phyloP scores from a whole-genome alignment of 495 filamentous ascomycete genomes.

The Aspergillus conjunctus region DNA sequence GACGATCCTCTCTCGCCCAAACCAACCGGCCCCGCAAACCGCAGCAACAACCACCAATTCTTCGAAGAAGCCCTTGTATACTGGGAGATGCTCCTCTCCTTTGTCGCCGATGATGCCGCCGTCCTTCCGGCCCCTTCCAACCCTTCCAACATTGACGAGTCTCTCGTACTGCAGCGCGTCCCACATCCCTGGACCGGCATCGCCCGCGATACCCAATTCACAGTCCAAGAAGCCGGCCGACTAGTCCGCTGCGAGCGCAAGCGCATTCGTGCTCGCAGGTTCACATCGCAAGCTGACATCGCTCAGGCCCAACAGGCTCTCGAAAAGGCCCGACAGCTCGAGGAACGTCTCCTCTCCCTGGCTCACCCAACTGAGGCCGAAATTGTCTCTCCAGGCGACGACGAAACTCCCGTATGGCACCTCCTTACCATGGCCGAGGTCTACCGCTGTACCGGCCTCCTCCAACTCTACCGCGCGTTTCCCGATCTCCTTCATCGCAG shows the following conservation, averaged over 20 bases:
- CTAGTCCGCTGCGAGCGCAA: constrained; percentile 54
- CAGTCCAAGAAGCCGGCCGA: constrained; percentile 57
- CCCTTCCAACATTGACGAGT: constrained; percentile 26
- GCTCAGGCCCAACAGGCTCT: constrained; percentile 46
- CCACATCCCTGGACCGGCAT: constrained; percentile 64
- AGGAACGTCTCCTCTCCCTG: constrained; percentile 53
- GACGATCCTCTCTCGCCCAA: constrained; percentile 34
- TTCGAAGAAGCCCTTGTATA: constrained; percentile 61
- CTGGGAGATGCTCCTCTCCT: constrained; percentile 63
- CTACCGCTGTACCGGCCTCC: constrained; percentile 55
- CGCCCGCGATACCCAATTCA: constrained; percentile 54
- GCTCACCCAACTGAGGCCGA: constrained; percentile 52
- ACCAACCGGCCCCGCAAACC: constrained; percentile 11
- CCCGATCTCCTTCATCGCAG: constrained; percentile 52
- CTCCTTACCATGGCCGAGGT: constrained; percentile 60
- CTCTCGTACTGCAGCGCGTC: constrained; percentile 43
- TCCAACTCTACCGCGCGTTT: constrained; percentile 59
- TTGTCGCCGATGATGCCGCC: constrained; percentile 51
- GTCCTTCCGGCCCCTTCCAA: constrained; percentile 30
- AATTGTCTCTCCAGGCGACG: constrained; percentile 56
- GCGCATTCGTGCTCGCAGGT: constrained; percentile 36
- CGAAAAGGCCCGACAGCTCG: constrained; percentile 48
- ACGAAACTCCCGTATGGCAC: constrained; percentile 58
- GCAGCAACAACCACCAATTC: constrained; percentile 55
- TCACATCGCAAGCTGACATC: constrained; percentile 46